phyloP scores from a whole-genome alignment of 257 asterid genomes.

The Jaltomata sinuosa region DNA sequence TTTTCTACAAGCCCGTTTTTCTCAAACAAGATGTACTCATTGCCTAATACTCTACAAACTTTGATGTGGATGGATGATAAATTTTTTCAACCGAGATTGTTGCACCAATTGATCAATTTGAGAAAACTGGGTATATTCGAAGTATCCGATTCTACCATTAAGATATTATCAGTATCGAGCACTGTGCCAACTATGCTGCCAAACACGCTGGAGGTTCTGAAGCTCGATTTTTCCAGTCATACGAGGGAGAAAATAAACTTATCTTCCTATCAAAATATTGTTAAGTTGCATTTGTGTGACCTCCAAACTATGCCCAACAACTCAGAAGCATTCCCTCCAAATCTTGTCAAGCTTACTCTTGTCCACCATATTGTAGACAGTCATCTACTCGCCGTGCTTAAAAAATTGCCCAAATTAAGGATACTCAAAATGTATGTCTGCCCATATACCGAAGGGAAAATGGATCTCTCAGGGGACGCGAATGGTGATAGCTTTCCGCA shows the following conservation, averaged over 20 bases:
- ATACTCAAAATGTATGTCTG: background rate
- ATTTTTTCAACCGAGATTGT: background rate
- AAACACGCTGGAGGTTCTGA: background rate
- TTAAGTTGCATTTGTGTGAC: background rate
- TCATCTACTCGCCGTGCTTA: background rate
- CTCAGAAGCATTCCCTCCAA: background rate
- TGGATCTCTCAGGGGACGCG: background rate
- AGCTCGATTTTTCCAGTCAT: background rate
- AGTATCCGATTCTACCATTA: background rate
- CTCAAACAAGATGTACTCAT: background rate
- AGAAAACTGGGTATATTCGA: background rate
- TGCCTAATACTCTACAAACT: background rate
- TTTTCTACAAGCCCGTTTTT: background rate
- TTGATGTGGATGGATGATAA: background rate
- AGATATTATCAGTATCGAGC: background rate
- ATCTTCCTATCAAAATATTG: background rate
- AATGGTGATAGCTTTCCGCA: constrained; percentile 4
- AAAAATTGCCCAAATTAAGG: constrained; percentile 3
- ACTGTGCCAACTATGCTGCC: background rate
- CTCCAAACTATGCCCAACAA: background rate
- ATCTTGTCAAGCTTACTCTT: constrained; percentile 5
- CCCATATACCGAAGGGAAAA: background rate
- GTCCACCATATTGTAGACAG: background rate
- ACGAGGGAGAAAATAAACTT: background rate
- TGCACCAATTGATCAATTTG: background rate